Evolutionary conservation across 768 basidiomycete species (phyloP), one percentile per base, ranked within the genome.

Genomic region (Kwoniella heveanensis): DNA sequence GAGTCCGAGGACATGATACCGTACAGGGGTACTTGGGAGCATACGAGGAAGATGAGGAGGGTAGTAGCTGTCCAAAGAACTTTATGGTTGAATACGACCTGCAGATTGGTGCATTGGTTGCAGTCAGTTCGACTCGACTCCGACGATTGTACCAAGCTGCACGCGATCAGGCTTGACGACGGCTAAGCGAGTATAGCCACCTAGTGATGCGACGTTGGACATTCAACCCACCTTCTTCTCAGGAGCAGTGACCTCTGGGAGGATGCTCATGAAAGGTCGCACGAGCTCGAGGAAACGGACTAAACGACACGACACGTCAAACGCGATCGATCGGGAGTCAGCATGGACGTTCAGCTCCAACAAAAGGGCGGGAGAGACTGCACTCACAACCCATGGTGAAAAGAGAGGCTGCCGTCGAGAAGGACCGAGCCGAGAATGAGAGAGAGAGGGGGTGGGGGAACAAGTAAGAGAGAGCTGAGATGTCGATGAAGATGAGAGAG

Each of bases 1-100:
- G 93, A 96, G 85, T 99, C 95, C 64, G 93, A 96, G 27, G 92
- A 96, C 88, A 97, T 95, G 87, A 99, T 98, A 67, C 96, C 96
- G 82, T 98, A 99, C 51, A 99, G 85, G 6, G 96, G 96, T 30
- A 98, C 95, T 83, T 98, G 96, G 26, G 94, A 97, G 85, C 95
- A 98, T 68, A 98, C 95, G 77, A 99, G 83, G 90, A 97, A 98
- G 81, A 99, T 97, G 82, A 97, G 89, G 77, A 99, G 92, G 2
- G 95, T 98, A 29, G 98, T 92, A 60, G 95, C 92, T 8, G 95
- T 99, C 95, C 94, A 97, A 88, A 94, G 83, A 67, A 95, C 86
- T 82, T 96, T 96, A 87, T 94, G 92, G 84, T 95, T 93, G 86
- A 98, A 97, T 27, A 92, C 91, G 59, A 97, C 91, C 92, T 96